phyloP scores from a whole-genome alignment of 2,329 filamentous ascomycete genomes.

The Nigrograna mackinnonii region DNA sequence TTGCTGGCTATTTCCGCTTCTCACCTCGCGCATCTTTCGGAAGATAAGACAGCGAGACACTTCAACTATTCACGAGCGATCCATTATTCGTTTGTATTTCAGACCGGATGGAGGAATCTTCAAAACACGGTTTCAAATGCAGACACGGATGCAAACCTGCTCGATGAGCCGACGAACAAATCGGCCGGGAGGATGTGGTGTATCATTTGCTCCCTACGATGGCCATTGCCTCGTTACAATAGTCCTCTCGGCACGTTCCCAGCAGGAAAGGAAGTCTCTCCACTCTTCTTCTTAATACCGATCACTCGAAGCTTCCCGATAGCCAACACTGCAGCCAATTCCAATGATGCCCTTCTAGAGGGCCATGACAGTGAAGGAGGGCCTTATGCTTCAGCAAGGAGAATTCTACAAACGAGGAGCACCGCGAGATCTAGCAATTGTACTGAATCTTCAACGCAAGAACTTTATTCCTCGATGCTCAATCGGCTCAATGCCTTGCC shows the following conservation, averaged over 20 bases:
- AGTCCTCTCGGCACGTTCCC: background rate
- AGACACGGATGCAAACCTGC: background rate
- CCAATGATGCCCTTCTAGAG: background rate
- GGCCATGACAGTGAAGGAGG: conserved; percentile 4
- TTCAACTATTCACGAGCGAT: conserved; percentile 8
- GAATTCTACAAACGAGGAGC: conserved; percentile 4
- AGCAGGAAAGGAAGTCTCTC: background rate
- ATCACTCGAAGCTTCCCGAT: conserved; percentile 8
- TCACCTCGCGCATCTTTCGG: conserved; percentile 15
- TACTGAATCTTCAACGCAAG: background rate
- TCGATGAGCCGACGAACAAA: no score
- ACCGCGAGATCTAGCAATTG: background rate
- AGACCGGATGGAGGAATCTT: conserved; percentile 4
- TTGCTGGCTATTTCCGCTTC: conserved; percentile 24
- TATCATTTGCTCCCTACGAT: background rate
- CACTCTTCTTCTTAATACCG: conserved; percentile 6
- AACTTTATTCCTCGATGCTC: conserved; percentile 3
- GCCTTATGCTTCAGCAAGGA: conserved; percentile 7
- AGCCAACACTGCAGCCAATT: conserved; percentile 2
- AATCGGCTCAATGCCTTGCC: conserved; percentile 17
- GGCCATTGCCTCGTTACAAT: background rate
- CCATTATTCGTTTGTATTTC: conserved; percentile 9
- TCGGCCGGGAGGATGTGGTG: background rate
- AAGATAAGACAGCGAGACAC: conserved; percentile 4
- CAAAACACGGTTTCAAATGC: background rate